These are phyloP conservation scores for Verticillium tricorpus DNA, from an alignment of 2,329 filamentous ascomycete species.

Conservation along the genomic window DNA sequence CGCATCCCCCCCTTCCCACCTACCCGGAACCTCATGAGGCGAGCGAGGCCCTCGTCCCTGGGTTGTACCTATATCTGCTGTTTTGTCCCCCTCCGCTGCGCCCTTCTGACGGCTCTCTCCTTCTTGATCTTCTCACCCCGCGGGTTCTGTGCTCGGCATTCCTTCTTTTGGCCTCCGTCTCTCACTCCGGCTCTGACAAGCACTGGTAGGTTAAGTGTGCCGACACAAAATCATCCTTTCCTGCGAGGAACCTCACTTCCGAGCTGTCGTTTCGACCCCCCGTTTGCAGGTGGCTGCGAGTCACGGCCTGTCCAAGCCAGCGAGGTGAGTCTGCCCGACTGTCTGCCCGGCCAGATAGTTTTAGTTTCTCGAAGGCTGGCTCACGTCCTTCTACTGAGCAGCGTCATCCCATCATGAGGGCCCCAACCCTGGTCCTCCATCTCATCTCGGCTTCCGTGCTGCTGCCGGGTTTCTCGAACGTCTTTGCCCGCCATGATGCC, in stretches of 20 bases:
- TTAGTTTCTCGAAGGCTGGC: background rate
- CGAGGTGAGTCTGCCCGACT: background rate
- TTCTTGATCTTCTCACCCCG: no score
- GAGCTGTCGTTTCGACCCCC: no score
- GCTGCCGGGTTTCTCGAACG: slow-evolving; percentile 16
- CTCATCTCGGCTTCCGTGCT: slow-evolving; percentile 27
- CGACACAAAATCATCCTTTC: no score
- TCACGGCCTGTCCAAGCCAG: background rate
- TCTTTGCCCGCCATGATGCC: background rate
- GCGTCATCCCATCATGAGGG: slow-evolving; percentile 27
- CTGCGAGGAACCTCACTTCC: no score
- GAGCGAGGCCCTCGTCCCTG: background rate
- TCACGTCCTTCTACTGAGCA: background rate
- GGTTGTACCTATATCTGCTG: no score
- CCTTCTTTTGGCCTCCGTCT: no score
- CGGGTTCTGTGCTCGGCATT: no score
- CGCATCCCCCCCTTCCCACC: slow-evolving; percentile 9
- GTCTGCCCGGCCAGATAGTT: background rate
- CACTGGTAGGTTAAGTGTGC: no score
- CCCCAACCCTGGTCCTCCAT: slow-evolving; percentile 23
- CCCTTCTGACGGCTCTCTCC: no score
- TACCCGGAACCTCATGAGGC: background rate
- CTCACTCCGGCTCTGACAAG: no score
- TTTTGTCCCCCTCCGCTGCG: no score
- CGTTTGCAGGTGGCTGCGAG: no score